Conservation (phyloP, 345 rosid genomes). For the Dovyalis caffra region DNA sequence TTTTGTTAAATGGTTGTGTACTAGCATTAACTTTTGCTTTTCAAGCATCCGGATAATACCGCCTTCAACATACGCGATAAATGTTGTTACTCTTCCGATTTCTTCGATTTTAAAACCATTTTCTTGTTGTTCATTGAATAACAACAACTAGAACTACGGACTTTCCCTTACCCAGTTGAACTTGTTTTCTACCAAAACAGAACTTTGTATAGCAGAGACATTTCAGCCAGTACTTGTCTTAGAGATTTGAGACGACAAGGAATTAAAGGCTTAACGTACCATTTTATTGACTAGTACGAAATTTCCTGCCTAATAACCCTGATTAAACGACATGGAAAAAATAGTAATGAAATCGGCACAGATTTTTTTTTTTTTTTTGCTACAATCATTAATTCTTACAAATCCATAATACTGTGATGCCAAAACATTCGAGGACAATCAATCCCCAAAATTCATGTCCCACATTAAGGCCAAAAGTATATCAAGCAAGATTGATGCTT, state of each 20-base stretch:
- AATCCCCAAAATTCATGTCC: slow-evolving; percentile 17
- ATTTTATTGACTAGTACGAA: not conserved
- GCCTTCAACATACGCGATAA: too few species aligned
- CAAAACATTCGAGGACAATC: slow-evolving; percentile 1
- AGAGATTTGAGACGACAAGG: not conserved
- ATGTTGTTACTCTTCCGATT: not conserved
- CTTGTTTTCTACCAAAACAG: too few species aligned
- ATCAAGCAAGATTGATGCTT: slow-evolving; percentile 16
- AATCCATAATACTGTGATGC: slow-evolving; percentile 5
- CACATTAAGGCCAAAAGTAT: not conserved
- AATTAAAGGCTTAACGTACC: not conserved
- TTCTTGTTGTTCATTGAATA: not conserved
- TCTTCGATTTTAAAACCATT: not conserved
- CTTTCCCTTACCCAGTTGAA: too few species aligned
- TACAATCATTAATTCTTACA: not conserved
- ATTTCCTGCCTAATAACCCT: not conserved
- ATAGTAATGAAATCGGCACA: not conserved
- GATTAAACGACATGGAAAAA: not conserved
- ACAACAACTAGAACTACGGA: too few species aligned
- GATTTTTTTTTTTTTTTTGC: not conserved
- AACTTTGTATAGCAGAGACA: too few species aligned
- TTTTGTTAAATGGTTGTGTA: too few species aligned
- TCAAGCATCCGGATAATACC: too few species aligned
- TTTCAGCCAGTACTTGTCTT: too few species aligned
- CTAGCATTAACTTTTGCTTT: too few species aligned